Evolutionary conservation across 805 yeast species (phyloP).

Genomic region (Ogataea parapolymorpha): DNA sequence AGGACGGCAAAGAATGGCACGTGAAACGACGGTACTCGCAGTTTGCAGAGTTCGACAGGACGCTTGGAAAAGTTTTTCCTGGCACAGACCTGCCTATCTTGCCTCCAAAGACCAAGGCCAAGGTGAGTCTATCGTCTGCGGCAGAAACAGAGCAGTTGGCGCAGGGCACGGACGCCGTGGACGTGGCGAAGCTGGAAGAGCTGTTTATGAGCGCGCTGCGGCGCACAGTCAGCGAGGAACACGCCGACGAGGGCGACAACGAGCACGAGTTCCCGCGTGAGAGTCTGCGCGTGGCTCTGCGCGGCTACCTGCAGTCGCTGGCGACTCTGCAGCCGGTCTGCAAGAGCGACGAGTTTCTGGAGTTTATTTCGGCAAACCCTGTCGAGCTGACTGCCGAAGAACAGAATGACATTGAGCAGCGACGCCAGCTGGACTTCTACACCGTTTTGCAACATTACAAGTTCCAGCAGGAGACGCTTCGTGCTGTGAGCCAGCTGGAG

Average conservation of each 20-base stretch:
- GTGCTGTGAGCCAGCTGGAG: conserved; percentile 31
- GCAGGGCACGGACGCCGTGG: conserved; percentile 11
- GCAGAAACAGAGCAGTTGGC: conserved; percentile 10
- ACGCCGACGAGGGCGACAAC: conserved; percentile 7
- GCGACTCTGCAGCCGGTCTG: conserved; percentile 53
- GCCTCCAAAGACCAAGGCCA: conserved; percentile 31
- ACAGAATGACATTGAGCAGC: conserved; percentile 49
- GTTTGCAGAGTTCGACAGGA: conserved; percentile 54
- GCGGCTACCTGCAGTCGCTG: conserved; percentile 65
- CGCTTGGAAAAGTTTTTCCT: conserved; percentile 58
- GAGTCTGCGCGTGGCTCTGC: conserved; percentile 67
- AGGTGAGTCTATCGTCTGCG: conserved; percentile 17
- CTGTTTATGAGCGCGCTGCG: conserved; percentile 19
- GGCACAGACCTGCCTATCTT: conserved; percentile 52
- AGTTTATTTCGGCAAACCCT: conserved; percentile 47
- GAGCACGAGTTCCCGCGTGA: conserved; percentile 55
- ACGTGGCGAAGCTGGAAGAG: conserved; percentile 22
- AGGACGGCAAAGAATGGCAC: conserved; percentile 38
- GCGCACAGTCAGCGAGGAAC: conserved; percentile 8
- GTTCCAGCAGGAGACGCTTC: conserved; percentile 58
- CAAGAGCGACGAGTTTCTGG: conserved; percentile 46
- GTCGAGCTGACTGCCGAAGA: conserved; percentile 44
- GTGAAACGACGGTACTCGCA: conserved; percentile 65
- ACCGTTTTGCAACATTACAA: conserved; percentile 58
- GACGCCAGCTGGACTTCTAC: conserved; percentile 60